Evolutionary conservation across 805 yeast genomes (phyloP).

Genomic region (Metschnikowia hibisci): DNA sequence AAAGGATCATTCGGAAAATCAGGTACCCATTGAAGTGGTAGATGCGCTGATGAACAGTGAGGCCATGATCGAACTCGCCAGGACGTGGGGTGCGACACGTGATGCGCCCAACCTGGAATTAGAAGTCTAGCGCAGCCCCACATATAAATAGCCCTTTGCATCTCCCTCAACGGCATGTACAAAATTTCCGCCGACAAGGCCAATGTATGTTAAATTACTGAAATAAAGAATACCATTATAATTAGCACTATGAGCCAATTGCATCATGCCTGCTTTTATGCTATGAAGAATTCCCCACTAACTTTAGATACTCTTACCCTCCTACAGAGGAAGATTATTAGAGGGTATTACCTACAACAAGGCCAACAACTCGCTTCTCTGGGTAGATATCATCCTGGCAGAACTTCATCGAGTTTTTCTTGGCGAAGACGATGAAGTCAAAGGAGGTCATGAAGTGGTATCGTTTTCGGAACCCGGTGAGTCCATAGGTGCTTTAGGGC

Average conservation of each 20-base stretch:
- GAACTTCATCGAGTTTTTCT: conserved; percentile 35
- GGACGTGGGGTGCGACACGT: conserved; percentile 43
- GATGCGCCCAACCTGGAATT: background rate
- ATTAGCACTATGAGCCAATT: too few species aligned
- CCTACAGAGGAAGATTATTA: conserved; percentile 46
- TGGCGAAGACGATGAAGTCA: conserved; percentile 12
- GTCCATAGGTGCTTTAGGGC: conserved; percentile 68
- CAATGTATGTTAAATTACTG: conserved; percentile 8
- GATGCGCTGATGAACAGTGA: conserved; percentile 72
- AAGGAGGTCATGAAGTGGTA: conserved; percentile 35
- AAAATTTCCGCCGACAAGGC: conserved; percentile 4
- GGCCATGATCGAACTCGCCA: conserved; percentile 65
- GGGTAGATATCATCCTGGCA: conserved; percentile 46
- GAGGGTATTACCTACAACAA: conserved; percentile 68
- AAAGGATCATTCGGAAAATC: conserved; percentile 83
- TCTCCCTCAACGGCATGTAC: background rate
- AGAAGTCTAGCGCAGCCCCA: background rate
- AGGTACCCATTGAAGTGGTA: conserved; percentile 87
- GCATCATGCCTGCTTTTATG: background rate
- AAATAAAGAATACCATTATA: too few species aligned
- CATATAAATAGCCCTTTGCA: background rate
- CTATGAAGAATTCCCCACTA: conserved; percentile 7
- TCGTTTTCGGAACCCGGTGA: conserved; percentile 34
- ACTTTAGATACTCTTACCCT: conserved; percentile 17
- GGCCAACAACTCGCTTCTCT: conserved; percentile 48